These are phyloP conservation scores for Pseudogymnoascus sp. DNA, from an alignment of 2,329 filamentous ascomycete species.

Conservation along the genomic window DNA sequence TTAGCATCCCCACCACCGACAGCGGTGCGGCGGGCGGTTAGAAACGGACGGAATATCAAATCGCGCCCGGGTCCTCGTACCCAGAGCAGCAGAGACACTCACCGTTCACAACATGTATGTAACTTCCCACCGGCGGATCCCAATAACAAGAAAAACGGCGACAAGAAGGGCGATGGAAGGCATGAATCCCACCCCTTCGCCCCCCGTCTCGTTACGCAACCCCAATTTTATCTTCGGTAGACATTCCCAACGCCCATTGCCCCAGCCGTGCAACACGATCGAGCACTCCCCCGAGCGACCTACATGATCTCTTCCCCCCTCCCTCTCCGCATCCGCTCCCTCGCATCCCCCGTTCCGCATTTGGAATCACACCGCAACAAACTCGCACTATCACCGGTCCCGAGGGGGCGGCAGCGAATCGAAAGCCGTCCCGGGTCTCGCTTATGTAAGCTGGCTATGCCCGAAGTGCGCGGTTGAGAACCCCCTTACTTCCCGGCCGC, in stretches of 20 bases:
- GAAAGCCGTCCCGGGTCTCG: not conserved
- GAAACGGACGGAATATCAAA: conserved; percentile 3
- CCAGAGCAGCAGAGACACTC: not conserved
- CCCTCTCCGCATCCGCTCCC: not conserved
- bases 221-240: not conserved
- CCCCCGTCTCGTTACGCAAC: not conserved
- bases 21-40: not conserved
- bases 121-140: not conserved
- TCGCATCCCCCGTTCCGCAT: not conserved
- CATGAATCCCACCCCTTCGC: not conserved
- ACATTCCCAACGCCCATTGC: not conserved
- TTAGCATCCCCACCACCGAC: not conserved
- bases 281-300: not conserved
- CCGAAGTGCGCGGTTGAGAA: not conserved
- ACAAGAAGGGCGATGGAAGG: not conserved
- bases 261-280: not conserved
- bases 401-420: not conserved
- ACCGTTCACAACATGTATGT: not conserved
- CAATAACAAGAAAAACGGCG: not conserved
- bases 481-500: not conserved
- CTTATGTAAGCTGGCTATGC: not conserved
- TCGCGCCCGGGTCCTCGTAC: not conserved
- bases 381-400: not conserved
- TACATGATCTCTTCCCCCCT: not conserved
- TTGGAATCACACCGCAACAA: not conserved